phyloP scores from a whole-genome alignment of 139 green algal species.

The Desmodesmus armatus region DNA sequence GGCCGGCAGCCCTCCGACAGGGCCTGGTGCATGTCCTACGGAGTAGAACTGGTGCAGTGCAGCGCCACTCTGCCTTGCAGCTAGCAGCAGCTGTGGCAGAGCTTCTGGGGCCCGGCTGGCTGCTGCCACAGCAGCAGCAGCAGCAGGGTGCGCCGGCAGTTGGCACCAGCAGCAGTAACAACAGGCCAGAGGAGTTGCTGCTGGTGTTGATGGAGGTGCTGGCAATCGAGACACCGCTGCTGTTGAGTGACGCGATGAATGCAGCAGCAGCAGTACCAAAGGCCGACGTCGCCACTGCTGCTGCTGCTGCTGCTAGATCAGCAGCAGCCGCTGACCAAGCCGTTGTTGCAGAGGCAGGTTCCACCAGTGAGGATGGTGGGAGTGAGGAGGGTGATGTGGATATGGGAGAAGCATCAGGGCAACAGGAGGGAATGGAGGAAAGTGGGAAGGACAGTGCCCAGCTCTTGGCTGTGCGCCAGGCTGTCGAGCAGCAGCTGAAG shows the following conservation, averaged over 20 bases:
- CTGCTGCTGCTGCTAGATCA: neutral
- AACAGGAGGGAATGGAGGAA: neutral
- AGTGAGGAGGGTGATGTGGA: neutral
- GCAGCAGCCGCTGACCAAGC: slow-evolving; percentile 1
- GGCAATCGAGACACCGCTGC: slow-evolving; percentile 39
- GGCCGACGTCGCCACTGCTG: slow-evolving; percentile 1
- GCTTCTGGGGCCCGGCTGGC: slow-evolving; percentile 62
- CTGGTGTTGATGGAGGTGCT: slow-evolving; percentile 36
- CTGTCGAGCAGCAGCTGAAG: slow-evolving; percentile 10
- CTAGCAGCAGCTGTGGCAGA: slow-evolving; percentile 60
- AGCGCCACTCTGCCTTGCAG: slow-evolving; percentile 69
- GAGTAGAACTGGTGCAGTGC: slow-evolving; percentile 47
- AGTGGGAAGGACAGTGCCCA: neutral
- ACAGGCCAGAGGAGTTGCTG: neutral
- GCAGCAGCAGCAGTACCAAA: neutral
- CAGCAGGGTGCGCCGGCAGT: neutral
- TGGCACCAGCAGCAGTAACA: neutral
- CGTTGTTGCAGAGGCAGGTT: slow-evolving; percentile 38
- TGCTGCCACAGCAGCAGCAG: slow-evolving; percentile 50
- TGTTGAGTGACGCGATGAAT: slow-evolving; percentile 47
- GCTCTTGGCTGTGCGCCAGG: neutral
- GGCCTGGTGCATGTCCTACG: slow-evolving; percentile 58
- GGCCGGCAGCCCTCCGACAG: slow-evolving; percentile 49
- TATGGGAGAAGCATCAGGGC: slow-evolving; percentile 34
- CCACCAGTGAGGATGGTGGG: slow-evolving; percentile 31